Evolutionary conservation across 768 basidiomycete species (phyloP).

Genomic region (Psilocybe cyanescens): DNA sequence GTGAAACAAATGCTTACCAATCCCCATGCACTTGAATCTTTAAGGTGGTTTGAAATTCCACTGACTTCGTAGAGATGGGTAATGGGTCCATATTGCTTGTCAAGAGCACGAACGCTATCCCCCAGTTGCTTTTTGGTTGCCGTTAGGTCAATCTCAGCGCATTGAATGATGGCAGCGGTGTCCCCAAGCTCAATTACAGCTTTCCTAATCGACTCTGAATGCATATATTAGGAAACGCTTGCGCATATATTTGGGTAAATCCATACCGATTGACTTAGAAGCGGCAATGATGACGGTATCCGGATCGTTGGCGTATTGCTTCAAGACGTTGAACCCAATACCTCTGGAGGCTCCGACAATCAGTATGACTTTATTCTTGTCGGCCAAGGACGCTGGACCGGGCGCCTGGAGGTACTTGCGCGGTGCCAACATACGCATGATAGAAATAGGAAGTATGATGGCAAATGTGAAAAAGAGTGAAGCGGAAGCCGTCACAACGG

Average conservation of each 20-base stretch:
- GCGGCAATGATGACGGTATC: conserved; percentile 31
- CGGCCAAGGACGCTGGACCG: not conserved
- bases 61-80: conserved; percentile 34
- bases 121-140: conserved; percentile 21
- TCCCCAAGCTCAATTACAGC: conserved; percentile 25
- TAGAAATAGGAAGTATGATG: conserved; percentile 25
- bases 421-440: conserved; percentile 15
- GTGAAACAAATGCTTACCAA: conserved; percentile 18
- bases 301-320: conserved; percentile 28
- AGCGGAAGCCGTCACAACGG: conserved; percentile 18
- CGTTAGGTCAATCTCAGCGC: conserved; percentile 27
- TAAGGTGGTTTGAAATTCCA: conserved; percentile 29
- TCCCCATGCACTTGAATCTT: conserved; percentile 20
- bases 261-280: conserved; percentile 27
- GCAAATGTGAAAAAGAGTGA: conserved; percentile 25
- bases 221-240: not conserved
- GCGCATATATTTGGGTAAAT: not conserved
- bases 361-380: conserved; percentile 27
- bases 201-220: conserved; percentile 20
- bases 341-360: conserved; percentile 31
- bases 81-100: conserved; percentile 32
- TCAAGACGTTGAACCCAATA: conserved; percentile 32
- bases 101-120: conserved; percentile 21
- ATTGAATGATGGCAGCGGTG: conserved; percentile 24
- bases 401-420: not conserved